Conservation (phyloP, 2,329 filamentous ascomycete genomes). For the Clonostachys sp. region DNA sequence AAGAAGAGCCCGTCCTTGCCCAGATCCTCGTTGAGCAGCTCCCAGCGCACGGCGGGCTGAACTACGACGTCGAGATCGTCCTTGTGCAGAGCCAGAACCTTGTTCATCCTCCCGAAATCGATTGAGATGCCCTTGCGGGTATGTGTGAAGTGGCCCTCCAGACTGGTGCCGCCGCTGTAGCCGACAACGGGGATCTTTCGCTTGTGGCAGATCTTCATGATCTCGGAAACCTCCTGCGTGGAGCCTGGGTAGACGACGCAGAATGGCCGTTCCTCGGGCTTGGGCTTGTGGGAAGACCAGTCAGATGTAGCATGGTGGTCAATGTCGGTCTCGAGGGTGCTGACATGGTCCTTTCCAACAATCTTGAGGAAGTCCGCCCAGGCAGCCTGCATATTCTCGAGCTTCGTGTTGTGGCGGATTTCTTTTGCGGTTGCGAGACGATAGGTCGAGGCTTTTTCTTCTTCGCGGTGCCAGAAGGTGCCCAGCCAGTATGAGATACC, state of each 20-base stretch:
- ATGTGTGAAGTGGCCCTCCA: conserved; percentile 85
- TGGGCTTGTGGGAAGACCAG: conserved; percentile 56
- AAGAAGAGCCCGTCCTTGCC: conserved; percentile 76
- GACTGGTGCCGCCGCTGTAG: conserved; percentile 82
- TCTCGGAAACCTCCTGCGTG: conserved; percentile 78
- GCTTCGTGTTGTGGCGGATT: conserved; percentile 49
- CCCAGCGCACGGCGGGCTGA: conserved; percentile 82
- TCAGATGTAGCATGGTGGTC: conserved; percentile 53
- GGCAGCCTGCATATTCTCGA: conserved; percentile 62
- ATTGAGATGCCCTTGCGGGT: conserved; percentile 81
- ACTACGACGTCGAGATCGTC: conserved; percentile 73
- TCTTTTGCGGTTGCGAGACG: conserved; percentile 46
- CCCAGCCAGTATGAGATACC: conserved; percentile 55
- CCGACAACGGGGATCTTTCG: conserved; percentile 80
- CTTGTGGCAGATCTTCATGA: conserved; percentile 85
- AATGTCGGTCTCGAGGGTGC: conserved; percentile 51
- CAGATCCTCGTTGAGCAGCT: conserved; percentile 75
- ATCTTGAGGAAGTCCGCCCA: conserved; percentile 66
- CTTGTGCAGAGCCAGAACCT: conserved; percentile 72
- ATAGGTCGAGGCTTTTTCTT: conserved; percentile 48
- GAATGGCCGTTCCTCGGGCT: conserved; percentile 48
- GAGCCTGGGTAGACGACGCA: conserved; percentile 71
- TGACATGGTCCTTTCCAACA: conserved; percentile 61
- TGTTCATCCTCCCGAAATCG: conserved; percentile 83
- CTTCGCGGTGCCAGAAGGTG: conserved; percentile 44